phyloP scores from a whole-genome alignment of 75 land plant species.

The Pinus taeda region DNA sequence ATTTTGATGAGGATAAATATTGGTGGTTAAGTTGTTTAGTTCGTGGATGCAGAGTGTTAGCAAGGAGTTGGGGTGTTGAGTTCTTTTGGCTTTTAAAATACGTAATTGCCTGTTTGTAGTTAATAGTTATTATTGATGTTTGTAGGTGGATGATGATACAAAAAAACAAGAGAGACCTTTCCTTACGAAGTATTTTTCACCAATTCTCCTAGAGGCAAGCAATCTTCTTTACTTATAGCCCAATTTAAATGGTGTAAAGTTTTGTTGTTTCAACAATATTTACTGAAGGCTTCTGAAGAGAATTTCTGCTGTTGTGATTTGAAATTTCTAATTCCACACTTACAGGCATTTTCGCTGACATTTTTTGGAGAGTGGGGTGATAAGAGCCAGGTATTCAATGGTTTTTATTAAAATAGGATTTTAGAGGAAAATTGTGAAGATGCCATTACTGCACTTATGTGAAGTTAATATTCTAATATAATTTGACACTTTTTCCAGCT shows the following conservation, averaged over 20 bases:
- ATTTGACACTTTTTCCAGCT: conserved; percentile 40
- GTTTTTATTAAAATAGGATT: neutral
- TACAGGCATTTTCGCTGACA: conserved; percentile 89
- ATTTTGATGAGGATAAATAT: neutral
- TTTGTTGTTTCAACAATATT: neutral
- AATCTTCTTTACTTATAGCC: neutral
- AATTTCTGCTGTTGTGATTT: neutral
- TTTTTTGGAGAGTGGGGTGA: conserved; percentile 99
- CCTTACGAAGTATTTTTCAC: conserved; percentile 56
- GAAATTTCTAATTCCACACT: neutral
- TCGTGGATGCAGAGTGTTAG: neutral
- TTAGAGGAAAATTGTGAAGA: neutral
- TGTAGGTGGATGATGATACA: conserved; percentile 35
- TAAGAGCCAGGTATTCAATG: conserved; percentile 82
- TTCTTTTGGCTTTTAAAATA: neutral
- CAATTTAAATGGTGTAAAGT: neutral
- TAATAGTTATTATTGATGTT: neutral
- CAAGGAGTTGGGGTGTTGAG: neutral
- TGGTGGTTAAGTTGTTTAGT: neutral
- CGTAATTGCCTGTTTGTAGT: neutral
- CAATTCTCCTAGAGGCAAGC: conserved; percentile 67
- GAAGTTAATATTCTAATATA: neutral
- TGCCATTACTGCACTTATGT: neutral
- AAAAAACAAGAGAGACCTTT: conserved; percentile 54
- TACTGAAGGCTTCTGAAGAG: neutral